phyloP scores from a whole-genome alignment of 768 basidiomycete species.

The Antrodiella citrinella region DNA sequence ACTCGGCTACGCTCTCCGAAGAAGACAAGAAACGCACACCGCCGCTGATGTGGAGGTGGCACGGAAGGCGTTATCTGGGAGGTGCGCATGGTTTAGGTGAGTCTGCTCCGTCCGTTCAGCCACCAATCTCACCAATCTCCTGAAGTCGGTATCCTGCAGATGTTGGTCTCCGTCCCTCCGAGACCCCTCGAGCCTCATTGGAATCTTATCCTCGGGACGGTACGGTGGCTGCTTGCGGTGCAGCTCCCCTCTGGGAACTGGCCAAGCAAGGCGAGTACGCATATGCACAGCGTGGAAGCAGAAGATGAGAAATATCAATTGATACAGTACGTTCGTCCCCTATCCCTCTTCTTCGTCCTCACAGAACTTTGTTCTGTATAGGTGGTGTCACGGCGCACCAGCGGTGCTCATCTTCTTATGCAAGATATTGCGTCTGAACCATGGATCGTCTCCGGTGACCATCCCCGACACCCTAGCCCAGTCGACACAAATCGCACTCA shows the following conservation, averaged over 20 bases:
- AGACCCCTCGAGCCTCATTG: constrained; percentile 30
- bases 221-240: constrained; percentile 38
- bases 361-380: constrained; percentile 15
- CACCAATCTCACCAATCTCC: not conserved
- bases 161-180: constrained; percentile 37
- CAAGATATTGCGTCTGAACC: constrained; percentile 23
- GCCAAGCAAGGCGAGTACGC: constrained; percentile 32
- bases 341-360: not conserved
- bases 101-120: not conserved
- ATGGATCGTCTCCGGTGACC: constrained; percentile 10
- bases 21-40: constrained; percentile 21
- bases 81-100: constrained; percentile 53
- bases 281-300: constrained; percentile 8
- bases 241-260: constrained; percentile 46
- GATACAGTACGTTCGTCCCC: constrained; percentile 35
- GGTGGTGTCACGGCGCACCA: constrained; percentile 56
- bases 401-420: constrained; percentile 42
- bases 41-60: constrained; percentile 54
- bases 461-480: constrained; percentile 19
- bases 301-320: constrained; percentile 26
- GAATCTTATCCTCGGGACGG: constrained; percentile 32
- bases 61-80: constrained; percentile 46
- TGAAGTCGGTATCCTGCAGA: constrained; percentile 47
- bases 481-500: constrained; percentile 26
- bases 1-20: constrained; percentile 22